Evolutionary conservation across 2,329 filamentous ascomycete genomes (phyloP).

Genomic region (Claviceps citrina): DNA sequence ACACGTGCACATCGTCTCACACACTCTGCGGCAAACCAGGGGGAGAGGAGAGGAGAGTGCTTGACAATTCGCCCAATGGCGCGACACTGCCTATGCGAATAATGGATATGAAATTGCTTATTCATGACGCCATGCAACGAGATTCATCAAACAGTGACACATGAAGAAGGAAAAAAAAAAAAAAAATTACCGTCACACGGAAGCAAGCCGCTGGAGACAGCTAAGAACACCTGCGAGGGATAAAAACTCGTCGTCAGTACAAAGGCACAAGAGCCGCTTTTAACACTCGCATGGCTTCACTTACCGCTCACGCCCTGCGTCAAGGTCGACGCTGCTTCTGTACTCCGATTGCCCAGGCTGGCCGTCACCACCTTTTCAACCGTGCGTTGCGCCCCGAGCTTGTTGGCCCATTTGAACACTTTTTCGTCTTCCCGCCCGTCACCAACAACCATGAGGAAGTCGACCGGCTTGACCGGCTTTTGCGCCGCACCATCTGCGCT

Average conservation of each 20-base stretch:
- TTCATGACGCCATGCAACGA: too few relatives aligned
- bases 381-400: constrained; percentile 41
- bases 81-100: too few relatives aligned
- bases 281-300: too few relatives aligned
- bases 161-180: background rate
- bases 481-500: constrained; percentile 10
- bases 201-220: constrained; percentile 27
- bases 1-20: too few relatives aligned
- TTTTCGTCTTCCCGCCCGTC: constrained; percentile 89
- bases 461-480: constrained; percentile 36
- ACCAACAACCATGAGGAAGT: constrained; percentile 81
- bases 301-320: constrained; percentile 84
- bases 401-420: constrained; percentile 88
- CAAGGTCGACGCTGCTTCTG: constrained; percentile 69
- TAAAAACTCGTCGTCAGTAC: constrained; percentile 1
- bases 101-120: too few relatives aligned
- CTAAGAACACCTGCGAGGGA: constrained; percentile 23
- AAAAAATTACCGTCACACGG: constrained; percentile 10
- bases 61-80: too few relatives aligned
- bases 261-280: too few relatives aligned
- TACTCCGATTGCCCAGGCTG: constrained; percentile 73
- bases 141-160: too few relatives aligned
- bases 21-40: too few relatives aligned
- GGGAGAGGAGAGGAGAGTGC: too few relatives aligned
- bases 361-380: constrained; percentile 67